Conservation (phyloP, 495 filamentous ascomycete genomes). For the Xylona heveae region DNA sequence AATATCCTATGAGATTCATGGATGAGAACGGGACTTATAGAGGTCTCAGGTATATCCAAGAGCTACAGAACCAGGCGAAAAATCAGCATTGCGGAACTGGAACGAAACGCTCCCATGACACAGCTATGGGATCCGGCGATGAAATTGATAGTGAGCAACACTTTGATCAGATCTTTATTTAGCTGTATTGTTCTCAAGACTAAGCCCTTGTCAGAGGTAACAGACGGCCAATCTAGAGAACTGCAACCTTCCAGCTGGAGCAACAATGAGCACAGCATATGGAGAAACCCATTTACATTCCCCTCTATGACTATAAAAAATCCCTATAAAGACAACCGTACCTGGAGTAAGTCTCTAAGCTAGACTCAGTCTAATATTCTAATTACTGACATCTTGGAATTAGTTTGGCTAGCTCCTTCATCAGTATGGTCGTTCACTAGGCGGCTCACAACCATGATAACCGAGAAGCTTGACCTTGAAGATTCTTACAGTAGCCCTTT, state of each 20-base stretch:
- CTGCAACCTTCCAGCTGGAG: constrained; percentile 1
- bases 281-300: constrained; percentile 11
- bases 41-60: constrained; percentile 9
- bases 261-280: constrained; percentile 8
- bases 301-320: constrained; percentile 9
- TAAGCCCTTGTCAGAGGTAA: too few relatives aligned
- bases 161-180: too few relatives aligned
- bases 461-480: constrained; percentile 10
- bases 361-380: not conserved
- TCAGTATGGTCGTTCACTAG: constrained; percentile 16
- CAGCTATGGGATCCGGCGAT: too few relatives aligned
- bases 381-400: constrained; percentile 1
- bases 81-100: not conserved
- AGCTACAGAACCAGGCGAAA: constrained; percentile 5
- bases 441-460: constrained; percentile 14
- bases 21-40: too few relatives aligned
- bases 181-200: too few relatives aligned
- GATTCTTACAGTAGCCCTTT: constrained; percentile 3
- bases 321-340: constrained; percentile 6
- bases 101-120: constrained; percentile 1
- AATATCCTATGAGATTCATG: too few relatives aligned
- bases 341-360: constrained; percentile 11
- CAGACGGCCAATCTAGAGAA: too few relatives aligned
- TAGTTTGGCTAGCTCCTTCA: constrained; percentile 16
- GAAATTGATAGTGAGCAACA: too few relatives aligned